Evolutionary conservation across 169 alveolate species (phyloP).

Genomic region (Eimeria brunetti): DNA sequence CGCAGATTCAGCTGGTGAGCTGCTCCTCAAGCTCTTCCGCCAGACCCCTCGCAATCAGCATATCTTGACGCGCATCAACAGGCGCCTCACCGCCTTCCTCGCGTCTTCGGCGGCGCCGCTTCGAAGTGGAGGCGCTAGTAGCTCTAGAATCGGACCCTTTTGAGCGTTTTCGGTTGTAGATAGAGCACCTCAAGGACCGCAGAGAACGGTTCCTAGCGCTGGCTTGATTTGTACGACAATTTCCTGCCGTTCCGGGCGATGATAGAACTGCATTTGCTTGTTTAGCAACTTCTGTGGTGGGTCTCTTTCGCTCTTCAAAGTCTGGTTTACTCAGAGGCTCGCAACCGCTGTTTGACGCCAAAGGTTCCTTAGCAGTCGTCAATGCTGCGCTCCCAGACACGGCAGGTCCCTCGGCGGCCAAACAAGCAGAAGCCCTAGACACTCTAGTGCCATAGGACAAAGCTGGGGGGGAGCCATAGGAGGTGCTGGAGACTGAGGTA

Average conservation of each 20-base stretch:
- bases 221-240: not conserved
- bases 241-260: not conserved
- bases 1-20: slow-evolving; percentile 57
- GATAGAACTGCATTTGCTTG: not conserved
- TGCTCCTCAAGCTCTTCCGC: slow-evolving; percentile 73
- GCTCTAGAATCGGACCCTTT: not conserved
- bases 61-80: slow-evolving; percentile 31
- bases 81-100: not conserved
- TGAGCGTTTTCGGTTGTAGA: slow-evolving; percentile 47
- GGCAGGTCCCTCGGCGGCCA: slow-evolving; percentile 5
- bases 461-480: not conserved
- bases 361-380: not conserved
- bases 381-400: not conserved
- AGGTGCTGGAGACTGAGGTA: not conserved
- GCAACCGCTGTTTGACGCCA: not conserved
- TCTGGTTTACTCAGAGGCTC: not conserved
- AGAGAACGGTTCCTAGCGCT: not conserved
- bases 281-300: not conserved
- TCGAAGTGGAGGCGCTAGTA: not conserved
- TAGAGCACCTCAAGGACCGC: slow-evolving; percentile 28
- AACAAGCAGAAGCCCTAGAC: not conserved
- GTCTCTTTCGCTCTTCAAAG: not conserved
- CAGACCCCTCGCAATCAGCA: slow-evolving; percentile 51
- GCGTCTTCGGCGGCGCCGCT: slow-evolving; percentile 63
- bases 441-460: not conserved